Evolutionary conservation across 441 rosid genomes (phyloP).

Genomic region (Manihot esculenta): DNA sequence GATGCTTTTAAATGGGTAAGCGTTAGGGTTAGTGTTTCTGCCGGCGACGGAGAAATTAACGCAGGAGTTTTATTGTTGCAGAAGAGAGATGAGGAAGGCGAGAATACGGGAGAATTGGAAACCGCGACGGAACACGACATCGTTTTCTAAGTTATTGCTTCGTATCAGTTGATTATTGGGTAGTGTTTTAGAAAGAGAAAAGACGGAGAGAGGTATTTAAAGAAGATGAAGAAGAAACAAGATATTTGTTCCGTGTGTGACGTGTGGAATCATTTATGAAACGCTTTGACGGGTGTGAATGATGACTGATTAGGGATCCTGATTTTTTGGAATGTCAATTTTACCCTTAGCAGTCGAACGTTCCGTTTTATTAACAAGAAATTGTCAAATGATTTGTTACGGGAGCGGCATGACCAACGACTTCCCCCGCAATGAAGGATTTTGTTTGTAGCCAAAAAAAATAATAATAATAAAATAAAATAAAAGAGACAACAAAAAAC

Average conservation of each 20-base stretch:
- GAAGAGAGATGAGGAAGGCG: slow-evolving; percentile 69
- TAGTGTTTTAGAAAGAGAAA: background rate
- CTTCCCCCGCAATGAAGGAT: no score
- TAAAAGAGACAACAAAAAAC: no score
- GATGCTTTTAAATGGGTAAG: slow-evolving; percentile 47
- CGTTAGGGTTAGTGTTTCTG: slow-evolving; percentile 42
- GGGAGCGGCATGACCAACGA: no score
- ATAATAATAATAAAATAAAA: no score
- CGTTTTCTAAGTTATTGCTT: background rate
- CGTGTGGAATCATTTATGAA: background rate
- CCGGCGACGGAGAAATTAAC: slow-evolving; percentile 30
- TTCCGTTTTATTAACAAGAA: background rate
- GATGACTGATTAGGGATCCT: background rate
- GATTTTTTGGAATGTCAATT: background rate
- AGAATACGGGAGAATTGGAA: slow-evolving; percentile 74
- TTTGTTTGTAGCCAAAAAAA: no score
- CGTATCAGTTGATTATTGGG: background rate
- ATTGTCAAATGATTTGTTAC: no score
- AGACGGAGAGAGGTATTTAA: background rate
- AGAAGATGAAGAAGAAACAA: background rate
- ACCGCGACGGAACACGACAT: slow-evolving; percentile 81
- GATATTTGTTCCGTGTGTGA: no score
- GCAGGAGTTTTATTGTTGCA: slow-evolving; percentile 48
- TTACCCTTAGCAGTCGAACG: slow-evolving; percentile 1
- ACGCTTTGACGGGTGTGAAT: background rate